Evolutionary conservation across 1,139 yeast species (phyloP), one percentile per base, ranked within the genome.

Genomic region (Lodderomyces beijingensis): DNA sequence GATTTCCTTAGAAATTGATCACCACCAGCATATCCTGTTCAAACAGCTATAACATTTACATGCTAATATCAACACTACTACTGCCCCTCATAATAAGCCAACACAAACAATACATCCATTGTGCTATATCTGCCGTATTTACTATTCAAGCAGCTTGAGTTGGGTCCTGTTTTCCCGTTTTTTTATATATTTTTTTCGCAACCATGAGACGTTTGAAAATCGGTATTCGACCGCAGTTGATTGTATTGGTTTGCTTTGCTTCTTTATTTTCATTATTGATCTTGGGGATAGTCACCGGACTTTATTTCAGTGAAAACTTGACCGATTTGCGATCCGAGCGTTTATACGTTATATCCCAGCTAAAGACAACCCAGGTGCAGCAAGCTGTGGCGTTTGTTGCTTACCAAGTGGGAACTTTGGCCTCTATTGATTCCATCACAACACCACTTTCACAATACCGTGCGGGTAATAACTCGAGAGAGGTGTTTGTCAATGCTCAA

Each of bases 261-360:
- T 83, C 94, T 16, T 66, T 85, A 26, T 62, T 85, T 34, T 87
- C 96, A 2, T 65, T 89, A 33, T 63, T 84, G 20, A 75, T 86
- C 4, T 60, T 89, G 31, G 91, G 95, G 9, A 63, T 85, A 17
- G 86, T 83, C 7, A 78, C 94, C 2, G 94, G 94, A 31, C 75
- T 84, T 6, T 86, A 84, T 57, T 86, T 84, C 50, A 76, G 87
- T 12, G 55, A 65, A 17, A 82, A 77, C 45, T 75, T 81, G 39
- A 72, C 77, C 31, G 59, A 70, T 33, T 59, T 84, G 31, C 67
- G 93, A 43, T 76, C 80, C 2, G 91, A 85, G 42, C 69, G 88
- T 37, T 61, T 88, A 25, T 76, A 74, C 48, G 86, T 85, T 31
- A 83, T 87, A 11, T 83, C 95, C 6, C 84, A 83, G 51, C 62